phyloP scores from a whole-genome alignment of 768 basidiomycete species.

The Calocera viscosa region DNA sequence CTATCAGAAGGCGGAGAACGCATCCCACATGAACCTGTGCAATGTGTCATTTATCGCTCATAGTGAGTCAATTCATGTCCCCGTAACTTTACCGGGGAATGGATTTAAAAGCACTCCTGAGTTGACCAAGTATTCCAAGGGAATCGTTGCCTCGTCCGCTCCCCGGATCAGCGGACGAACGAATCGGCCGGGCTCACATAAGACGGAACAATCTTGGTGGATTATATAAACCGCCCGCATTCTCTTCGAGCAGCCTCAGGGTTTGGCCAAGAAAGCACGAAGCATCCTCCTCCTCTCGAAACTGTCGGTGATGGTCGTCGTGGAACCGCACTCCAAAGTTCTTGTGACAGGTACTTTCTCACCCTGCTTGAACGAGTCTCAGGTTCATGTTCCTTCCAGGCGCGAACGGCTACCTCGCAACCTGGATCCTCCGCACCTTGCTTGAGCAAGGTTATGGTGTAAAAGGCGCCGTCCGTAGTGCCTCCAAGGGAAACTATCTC shows the following conservation, averaged over 20 bases:
- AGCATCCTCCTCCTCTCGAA: background rate
- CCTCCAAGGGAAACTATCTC: conserved; percentile 11
- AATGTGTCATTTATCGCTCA: no score
- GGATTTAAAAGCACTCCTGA: no score
- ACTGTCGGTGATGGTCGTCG: background rate
- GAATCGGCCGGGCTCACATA: background rate
- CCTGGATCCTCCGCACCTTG: background rate
- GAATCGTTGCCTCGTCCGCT: background rate
- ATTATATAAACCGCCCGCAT: background rate
- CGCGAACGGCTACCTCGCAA: background rate
- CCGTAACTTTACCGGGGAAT: no score
- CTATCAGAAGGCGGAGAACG: no score
- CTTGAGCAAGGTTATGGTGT: conserved; percentile 9
- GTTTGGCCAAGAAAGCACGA: background rate
- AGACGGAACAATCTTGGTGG: background rate
- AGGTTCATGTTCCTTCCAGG: background rate
- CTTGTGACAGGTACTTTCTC: background rate
- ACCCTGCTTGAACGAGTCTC: background rate
- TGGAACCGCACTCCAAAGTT: background rate
- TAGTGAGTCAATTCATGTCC: no score
- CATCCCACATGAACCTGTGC: no score
- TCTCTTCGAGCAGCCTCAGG: background rate
- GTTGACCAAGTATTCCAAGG: background rate
- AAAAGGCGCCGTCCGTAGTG: conserved; percentile 11
- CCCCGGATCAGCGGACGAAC: background rate